Conservation (phyloP, 2,329 filamentous ascomycete species). For the Colletotrichum nymphaeae region DNA sequence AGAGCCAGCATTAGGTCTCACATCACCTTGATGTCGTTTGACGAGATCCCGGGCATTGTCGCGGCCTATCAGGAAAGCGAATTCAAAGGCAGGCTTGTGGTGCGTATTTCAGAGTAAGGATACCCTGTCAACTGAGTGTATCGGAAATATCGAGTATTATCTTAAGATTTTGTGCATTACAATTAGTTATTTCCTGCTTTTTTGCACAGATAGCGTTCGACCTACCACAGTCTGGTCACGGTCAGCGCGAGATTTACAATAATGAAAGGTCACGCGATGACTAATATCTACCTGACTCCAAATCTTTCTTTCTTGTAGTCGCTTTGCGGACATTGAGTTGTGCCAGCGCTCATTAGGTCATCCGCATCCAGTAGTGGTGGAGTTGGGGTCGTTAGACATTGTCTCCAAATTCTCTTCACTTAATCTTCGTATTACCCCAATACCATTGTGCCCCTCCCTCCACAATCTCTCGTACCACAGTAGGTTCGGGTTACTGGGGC, state of each 20-base stretch:
- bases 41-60: conserved; percentile 41
- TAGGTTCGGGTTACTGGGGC: neutral
- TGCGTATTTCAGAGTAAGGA: conserved; percentile 36
- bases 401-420: neutral
- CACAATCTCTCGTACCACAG: neutral
- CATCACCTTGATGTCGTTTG: conserved; percentile 42
- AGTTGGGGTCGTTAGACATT: neutral
- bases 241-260: neutral
- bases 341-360: neutral
- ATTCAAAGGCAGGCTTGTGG: conserved; percentile 46
- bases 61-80: conserved; percentile 41
- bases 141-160: neutral
- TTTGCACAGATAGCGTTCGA: too few species aligned
- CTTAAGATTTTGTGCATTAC: neutral
- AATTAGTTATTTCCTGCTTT: too few species aligned
- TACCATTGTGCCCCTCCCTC: neutral
- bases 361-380: neutral
- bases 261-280: neutral
- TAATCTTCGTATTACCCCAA: conserved; percentile 4
- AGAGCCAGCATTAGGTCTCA: conserved; percentile 40
- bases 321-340: neutral
- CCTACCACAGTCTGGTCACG: too few species aligned
- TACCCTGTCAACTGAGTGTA: neutral
- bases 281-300: neutral
- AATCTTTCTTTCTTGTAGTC: neutral